phyloP scores from a whole-genome alignment of 2,329 filamentous ascomycete genomes.

The Verruconis gallopava region DNA sequence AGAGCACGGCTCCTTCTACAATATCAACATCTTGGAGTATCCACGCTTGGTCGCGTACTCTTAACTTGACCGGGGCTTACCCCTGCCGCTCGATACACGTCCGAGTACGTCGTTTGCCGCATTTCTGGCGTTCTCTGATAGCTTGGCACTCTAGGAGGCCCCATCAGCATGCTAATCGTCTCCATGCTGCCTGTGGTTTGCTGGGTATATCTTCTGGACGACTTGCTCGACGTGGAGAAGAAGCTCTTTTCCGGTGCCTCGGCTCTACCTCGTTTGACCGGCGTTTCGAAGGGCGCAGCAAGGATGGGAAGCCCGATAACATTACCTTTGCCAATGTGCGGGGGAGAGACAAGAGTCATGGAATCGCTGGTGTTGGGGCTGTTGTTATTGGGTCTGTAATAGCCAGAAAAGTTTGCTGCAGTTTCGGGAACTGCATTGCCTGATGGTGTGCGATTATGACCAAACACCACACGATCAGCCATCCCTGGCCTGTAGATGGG shows the following conservation, averaged over 20 bases:
- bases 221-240: background rate
- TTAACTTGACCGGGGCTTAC: slow-evolving; percentile 3
- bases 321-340: background rate
- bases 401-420: background rate
- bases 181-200: too few relatives aligned
- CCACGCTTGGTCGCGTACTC: background rate
- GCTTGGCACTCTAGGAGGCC: background rate
- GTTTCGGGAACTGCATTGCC: background rate
- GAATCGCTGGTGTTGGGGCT: background rate
- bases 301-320: background rate
- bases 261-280: background rate
- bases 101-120: slow-evolving; percentile 3
- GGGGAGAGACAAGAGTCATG: slow-evolving; percentile 1
- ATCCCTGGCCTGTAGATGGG: slow-evolving; percentile 18
- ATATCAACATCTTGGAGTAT: too few relatives aligned
- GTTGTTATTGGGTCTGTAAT: slow-evolving; percentile 1
- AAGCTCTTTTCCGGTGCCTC: background rate
- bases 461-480: slow-evolving; percentile 4
- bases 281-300: slow-evolving; percentile 5
- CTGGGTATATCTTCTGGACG: slow-evolving; percentile 3
- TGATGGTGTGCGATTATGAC: slow-evolving; percentile 1
- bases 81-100: slow-evolving; percentile 6
- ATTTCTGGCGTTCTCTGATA: background rate
- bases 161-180: slow-evolving; percentile 6
- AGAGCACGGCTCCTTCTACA: too few relatives aligned